Conservation (phyloP, 495 filamentous ascomycete species). For the Xylaria sp. region DNA sequence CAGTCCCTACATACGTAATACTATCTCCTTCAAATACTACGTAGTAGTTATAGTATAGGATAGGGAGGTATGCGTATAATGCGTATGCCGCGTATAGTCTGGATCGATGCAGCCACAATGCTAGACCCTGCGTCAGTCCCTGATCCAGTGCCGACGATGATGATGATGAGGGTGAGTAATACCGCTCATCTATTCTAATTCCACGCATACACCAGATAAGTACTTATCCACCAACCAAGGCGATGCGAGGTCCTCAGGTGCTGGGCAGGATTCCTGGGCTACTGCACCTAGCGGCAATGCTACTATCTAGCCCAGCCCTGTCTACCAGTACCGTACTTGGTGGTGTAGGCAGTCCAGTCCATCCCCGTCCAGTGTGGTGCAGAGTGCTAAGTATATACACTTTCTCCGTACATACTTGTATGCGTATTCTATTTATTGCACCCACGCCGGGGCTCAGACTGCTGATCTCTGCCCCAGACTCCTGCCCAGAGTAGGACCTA, state of each 20-base stretch:
- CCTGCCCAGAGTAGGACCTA: background rate
- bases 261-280: too few relatives aligned
- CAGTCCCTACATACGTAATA: too few relatives aligned
- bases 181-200: too few relatives aligned
- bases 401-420: too few relatives aligned
- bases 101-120: slow-evolving; percentile 4
- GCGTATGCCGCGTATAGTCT: too few relatives aligned
- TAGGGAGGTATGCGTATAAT: too few relatives aligned
- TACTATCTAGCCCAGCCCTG: slow-evolving; percentile 5
- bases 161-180: slow-evolving; percentile 2
- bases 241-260: too few relatives aligned
- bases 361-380: background rate
- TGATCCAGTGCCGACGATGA: background rate
- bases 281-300: background rate
- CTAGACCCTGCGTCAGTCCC: slow-evolving; percentile 3
- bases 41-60: too few relatives aligned
- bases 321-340: too few relatives aligned
- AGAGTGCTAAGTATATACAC: too few relatives aligned
- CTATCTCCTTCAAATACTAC: background rate
- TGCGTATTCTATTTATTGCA: background rate
- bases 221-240: background rate
- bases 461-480: background rate
- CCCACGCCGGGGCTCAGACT: background rate
- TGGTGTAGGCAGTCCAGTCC: too few relatives aligned
- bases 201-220: too few relatives aligned